Evolutionary conservation across 495 filamentous ascomycete species (phyloP).

Genomic region (Penicillium cosmopolitanum): DNA sequence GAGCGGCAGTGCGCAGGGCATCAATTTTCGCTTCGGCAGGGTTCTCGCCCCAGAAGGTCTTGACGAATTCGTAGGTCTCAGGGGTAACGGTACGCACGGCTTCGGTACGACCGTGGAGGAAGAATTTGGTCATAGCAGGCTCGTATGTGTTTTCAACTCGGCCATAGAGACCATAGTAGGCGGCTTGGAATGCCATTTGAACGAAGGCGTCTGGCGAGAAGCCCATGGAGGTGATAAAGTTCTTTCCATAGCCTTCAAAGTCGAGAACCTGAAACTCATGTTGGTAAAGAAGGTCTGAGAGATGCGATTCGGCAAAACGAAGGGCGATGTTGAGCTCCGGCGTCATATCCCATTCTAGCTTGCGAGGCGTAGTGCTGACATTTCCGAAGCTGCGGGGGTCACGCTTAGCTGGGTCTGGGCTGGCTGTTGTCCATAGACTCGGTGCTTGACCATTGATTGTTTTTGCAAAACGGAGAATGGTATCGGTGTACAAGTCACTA

Average conservation of each 20-base stretch:
- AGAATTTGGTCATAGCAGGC: conserved; percentile 96
- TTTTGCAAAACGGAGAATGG: conserved; percentile 92
- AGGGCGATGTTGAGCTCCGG: conserved; percentile 90
- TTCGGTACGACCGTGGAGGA: conserved; percentile 91
- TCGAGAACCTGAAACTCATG: conserved; percentile 95
- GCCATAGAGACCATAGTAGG: conserved; percentile 97
- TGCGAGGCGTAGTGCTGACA: conserved; percentile 91
- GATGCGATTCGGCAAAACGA: conserved; percentile 91
- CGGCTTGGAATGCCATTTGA: conserved; percentile 99
- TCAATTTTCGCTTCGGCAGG: conserved; percentile 82
- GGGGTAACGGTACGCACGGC: conserved; percentile 85
- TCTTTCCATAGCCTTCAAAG: conserved; percentile 89
- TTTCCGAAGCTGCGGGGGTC: conserved; percentile 94
- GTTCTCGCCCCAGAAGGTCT: conserved; percentile 93
- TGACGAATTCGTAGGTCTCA: conserved; percentile 83
- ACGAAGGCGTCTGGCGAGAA: conserved; percentile 98
- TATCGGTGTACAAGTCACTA: conserved; percentile 96
- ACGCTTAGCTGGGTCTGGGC: conserved; percentile 90
- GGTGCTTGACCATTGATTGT: conserved; percentile 96
- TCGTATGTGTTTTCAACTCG: conserved; percentile 94
- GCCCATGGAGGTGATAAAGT: conserved; percentile 95
- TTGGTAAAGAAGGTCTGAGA: conserved; percentile 94
- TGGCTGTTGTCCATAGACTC: conserved; percentile 85
- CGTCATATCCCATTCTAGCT: conserved; percentile 96
- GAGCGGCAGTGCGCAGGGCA: conserved; percentile 77